Base-by-base conservation (phyloP, 2,329 filamentous ascomycete species). In the Tothia fuscella region DNA sequence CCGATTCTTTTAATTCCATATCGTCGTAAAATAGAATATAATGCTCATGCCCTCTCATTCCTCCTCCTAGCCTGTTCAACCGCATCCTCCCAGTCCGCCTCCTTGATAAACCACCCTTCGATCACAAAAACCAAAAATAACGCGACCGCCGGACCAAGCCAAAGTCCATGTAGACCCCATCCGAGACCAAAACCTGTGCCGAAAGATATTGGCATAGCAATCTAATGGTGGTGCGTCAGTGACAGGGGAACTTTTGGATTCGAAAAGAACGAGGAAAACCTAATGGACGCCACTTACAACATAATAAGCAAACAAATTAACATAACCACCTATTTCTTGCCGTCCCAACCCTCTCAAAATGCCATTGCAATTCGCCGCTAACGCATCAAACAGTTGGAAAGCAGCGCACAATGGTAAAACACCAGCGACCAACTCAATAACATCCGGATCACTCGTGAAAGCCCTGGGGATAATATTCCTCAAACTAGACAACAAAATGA, bases 241-340 rank as follows among this genome's bases (percentile, higher is more conserved):
- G n/a, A 29, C n/a, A 29, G n/a, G 26, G n/a, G 26, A 29, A n/a
- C 9, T 9, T 9, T n/a, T 9, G 26, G 26, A 29, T n/a, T 9
- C 26, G 26, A n/a, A 29, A n/a, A n/a, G 21, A 33, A 14, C 12
- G 2, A 19, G 10, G 6, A 17, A 41, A 9, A 34, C 16, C 21
- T 20, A 25, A 21, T 25, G 22, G 17, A 7, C 3, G 19, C 3
- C 13, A 56, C 56, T 48, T 50, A 58, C 71, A 14, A 74, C 65
- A 60, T 96, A 98, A 64, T 95, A 95, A 17, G 80, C 80, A 38
- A 86, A 75, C 2, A 96, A 63, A 53, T 91, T 93, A 6, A 88
- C 79, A 51, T 89, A 94, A 0, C 89, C 88, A 10, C 89, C 89
- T 43, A 96, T 78, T 48, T 86, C 79, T 60, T 96, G 89, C 44